Evolutionary conservation across 306 rosid genomes (phyloP).

Genomic region (Prunus campanulata): DNA sequence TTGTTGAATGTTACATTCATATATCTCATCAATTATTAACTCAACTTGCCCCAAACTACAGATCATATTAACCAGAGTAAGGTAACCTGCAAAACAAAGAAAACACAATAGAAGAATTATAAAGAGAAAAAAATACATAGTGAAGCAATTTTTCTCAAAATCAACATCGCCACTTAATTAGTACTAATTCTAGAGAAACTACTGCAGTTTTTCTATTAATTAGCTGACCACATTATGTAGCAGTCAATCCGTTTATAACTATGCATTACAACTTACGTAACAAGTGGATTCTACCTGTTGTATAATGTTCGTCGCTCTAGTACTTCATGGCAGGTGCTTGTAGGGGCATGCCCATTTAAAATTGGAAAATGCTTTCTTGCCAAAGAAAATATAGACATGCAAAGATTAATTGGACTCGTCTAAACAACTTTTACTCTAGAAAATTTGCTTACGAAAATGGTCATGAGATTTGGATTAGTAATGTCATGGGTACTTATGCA

Average conservation of each 20-base stretch:
- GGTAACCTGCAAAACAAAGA: slow-evolving; percentile 50
- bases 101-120: not conserved
- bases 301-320: not conserved
- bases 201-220: not conserved
- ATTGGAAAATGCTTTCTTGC: not conserved
- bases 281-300: too few species aligned
- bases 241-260: too few species aligned
- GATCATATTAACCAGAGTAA: slow-evolving; percentile 40
- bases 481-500: too few species aligned
- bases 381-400: not conserved
- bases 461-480: too few species aligned
- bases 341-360: too few species aligned
- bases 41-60: not conserved
- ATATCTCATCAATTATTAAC: not conserved
- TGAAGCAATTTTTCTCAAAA: not conserved
- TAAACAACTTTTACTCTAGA: not conserved
- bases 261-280: too few species aligned
- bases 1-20: not conserved
- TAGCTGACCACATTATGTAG: not conserved
- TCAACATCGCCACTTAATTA: not conserved
- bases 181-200: not conserved
- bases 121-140: too few species aligned
- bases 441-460: not conserved
- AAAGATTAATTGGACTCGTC: not conserved
- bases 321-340: not conserved